Conservation (phyloP, 176 grass and related monocot species). For the Cenchrus purpureus region DNA sequence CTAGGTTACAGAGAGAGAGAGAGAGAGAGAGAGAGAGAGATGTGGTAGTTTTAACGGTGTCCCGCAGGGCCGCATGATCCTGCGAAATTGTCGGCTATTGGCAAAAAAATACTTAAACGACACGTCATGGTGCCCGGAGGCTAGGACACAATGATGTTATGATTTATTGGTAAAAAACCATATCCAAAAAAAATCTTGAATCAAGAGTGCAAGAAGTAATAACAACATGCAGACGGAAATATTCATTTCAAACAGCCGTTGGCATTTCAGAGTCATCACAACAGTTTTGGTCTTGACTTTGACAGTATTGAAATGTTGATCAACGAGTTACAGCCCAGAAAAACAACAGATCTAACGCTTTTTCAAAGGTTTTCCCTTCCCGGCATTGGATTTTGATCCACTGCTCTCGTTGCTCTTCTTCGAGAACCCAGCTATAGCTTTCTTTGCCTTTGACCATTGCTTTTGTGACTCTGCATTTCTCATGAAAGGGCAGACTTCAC, state of each 20-base stretch:
- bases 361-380: conserved; percentile 50
- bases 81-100: neutral
- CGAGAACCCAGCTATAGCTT: conserved; percentile 62
- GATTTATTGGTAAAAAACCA: neutral
- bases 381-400: conserved; percentile 37
- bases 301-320: neutral
- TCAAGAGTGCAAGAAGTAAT: neutral
- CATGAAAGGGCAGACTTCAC: conserved; percentile 95
- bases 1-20: conserved; percentile 24
- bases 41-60: neutral
- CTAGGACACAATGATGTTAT: neutral
- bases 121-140: neutral
- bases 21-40: neutral
- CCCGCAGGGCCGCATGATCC: neutral
- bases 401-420: conserved; percentile 61
- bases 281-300: neutral
- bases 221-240: neutral
- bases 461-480: conserved; percentile 75
- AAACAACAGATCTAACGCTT: conserved; percentile 28
- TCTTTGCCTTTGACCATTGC: conserved; percentile 79
- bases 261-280: neutral
- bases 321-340: neutral
- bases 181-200: neutral
- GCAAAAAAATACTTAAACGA: neutral
- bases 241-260: neutral